A percentile compares a stretch with the other conserved stretches of the same genome.
Evolutionary conservation across 2,329 filamentous ascomycete genomes (phyloP).

Genomic region (Fusarium virguliforme): DNA sequence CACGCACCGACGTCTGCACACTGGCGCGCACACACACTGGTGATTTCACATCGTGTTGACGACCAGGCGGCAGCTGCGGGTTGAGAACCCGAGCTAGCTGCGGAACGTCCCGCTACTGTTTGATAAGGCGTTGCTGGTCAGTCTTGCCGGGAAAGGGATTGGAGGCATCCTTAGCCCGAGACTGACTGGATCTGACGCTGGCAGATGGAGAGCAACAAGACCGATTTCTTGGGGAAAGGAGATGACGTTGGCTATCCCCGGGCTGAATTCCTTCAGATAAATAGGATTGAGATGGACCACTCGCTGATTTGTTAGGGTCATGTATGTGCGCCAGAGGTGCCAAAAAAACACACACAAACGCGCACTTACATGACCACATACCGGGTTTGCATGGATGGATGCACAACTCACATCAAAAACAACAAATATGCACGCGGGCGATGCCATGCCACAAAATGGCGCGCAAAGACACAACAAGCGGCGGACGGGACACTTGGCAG

Average conservation of each 20-base stretch:
- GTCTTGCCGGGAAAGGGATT: conserved; percentile 19
- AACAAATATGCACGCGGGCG: conserved; percentile 35
- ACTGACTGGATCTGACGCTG: conserved; percentile 6
- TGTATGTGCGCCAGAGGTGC: neutral
- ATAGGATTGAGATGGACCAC: neutral
- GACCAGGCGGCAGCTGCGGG: conserved; percentile 18
- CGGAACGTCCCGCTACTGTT: conserved; percentile 48
- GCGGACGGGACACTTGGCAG: conserved; percentile 9
- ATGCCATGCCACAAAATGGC: conserved; percentile 33
- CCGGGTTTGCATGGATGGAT: conserved; percentile 24
- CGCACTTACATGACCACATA: conserved; percentile 16
- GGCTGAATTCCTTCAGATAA: conserved; percentile 7
- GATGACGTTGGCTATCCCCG: neutral
- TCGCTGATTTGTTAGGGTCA: conserved; percentile 8
- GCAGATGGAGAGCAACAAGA: conserved; percentile 6
- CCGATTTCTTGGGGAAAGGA: neutral
- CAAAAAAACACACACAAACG: conserved; percentile 2
- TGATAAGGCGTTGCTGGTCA: conserved; percentile 23
- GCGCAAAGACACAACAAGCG: conserved; percentile 27
- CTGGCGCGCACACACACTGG: conserved; percentile 1
- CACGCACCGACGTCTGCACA: conserved; percentile 6
- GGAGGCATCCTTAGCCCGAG: conserved; percentile 17
- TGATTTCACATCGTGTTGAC: conserved; percentile 7
- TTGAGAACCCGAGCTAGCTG: conserved; percentile 26
- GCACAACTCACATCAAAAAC: conserved; percentile 34